A percentile compares a stretch with the other conserved stretches of the same genome.
These are phyloP conservation scores for Diaporthe sp. DNA, from an alignment of 2,329 filamentous ascomycete genomes.

Conservation along the genomic window DNA sequence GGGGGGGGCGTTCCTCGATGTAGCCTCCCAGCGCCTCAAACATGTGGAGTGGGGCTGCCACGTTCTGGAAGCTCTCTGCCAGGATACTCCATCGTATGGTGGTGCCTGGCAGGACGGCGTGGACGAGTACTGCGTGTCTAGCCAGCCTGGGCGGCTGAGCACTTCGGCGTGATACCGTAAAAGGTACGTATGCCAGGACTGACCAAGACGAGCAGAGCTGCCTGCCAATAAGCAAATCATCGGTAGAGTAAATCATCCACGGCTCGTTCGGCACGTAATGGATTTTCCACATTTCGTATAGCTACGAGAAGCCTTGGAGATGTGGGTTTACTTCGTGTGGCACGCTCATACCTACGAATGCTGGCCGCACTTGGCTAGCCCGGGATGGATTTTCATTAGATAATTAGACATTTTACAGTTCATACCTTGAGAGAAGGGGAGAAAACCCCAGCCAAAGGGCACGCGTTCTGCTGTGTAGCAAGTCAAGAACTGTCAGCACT, in stretches of 20 bases:
- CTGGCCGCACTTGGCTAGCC: constrained; percentile 17
- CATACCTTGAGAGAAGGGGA: not conserved
- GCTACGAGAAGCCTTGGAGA: constrained; percentile 5
- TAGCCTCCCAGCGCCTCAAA: constrained; percentile 13
- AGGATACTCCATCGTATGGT: not conserved
- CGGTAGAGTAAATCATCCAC: not conserved
- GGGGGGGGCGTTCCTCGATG: not conserved
- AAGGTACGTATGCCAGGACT: not conserved
- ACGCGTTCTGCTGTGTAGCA: not conserved
- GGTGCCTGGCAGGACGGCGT: not conserved
- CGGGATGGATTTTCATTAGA: constrained; percentile 15
- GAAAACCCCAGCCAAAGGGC: not conserved
- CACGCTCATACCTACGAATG: not conserved
- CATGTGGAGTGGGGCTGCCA: constrained; percentile 13
- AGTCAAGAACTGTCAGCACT: not conserved
- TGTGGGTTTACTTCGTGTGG: not conserved
- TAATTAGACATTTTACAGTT: constrained; percentile 24
- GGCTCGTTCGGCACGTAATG: not conserved
- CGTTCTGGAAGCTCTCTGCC: constrained; percentile 18
- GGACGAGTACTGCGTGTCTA: not conserved
- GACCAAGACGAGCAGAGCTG: constrained; percentile 3
- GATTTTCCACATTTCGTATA: not conserved
- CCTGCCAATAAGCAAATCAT: not conserved
- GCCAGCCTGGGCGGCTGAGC: not conserved
- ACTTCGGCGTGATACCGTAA: not conserved